phyloP scores from a whole-genome alignment of 176 grass and related monocot species.

The Zea mays region Zm-B73-REFERENCE-NAM-5.0 NC_050098.1:210345001-210345500 shows the following conservation, averaged over 20 bases:
- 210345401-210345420: slow-evolving; percentile 15
- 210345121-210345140: neutral
- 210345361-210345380: slow-evolving; percentile 28
- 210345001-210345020: neutral
- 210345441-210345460: slow-evolving; percentile 21
- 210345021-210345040: slow-evolving; percentile 13
- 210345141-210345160: neutral
- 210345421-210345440: slow-evolving; percentile 45
- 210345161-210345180: no score
- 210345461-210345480: slow-evolving; percentile 38
- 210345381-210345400: slow-evolving; percentile 42
- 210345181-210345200: neutral
- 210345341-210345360: slow-evolving; percentile 33
- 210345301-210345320: slow-evolving; percentile 32
- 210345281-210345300: neutral
- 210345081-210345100: neutral
- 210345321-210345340: slow-evolving; percentile 25
- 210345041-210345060: slow-evolving; percentile 10
- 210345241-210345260: neutral
- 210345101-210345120: neutral
- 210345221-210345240: neutral
- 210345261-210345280: slow-evolving; percentile 38
- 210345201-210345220: neutral
- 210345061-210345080: neutral
- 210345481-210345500: slow-evolving; percentile 13